A percentile compares a stretch with the other conserved stretches of the same genome.
phyloP scores from a whole-genome alignment of 805 yeast species.

The Metschnikowia drakensbergensis region DNA sequence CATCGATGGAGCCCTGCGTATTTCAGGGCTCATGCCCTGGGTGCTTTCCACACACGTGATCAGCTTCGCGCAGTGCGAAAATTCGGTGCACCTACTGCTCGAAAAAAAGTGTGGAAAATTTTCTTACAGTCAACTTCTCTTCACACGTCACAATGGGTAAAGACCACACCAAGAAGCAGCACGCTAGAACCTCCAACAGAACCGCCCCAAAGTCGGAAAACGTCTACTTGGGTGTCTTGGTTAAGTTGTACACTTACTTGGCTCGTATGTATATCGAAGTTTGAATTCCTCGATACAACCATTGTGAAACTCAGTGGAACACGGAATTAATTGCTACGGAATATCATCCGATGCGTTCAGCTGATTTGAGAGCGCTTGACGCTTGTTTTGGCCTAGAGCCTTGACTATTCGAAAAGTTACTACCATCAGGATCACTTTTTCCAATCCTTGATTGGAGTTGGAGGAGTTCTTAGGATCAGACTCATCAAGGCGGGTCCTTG shows the following conservation, averaged over 20 bases:
- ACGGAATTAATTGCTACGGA: neutral
- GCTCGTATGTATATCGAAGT: conserved; percentile 77
- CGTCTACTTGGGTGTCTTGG: conserved; percentile 96
- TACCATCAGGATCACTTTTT: conserved; percentile 1
- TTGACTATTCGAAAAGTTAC: neutral
- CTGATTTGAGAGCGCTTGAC: neutral
- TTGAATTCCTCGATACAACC: conserved; percentile 2
- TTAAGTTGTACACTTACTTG: conserved; percentile 97
- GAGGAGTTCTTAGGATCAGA: neutral
- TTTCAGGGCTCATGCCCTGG: neutral
- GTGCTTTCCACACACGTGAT: neutral
- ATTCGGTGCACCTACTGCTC: neutral
- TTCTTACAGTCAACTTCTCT: conserved; percentile 11
- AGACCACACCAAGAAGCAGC: conserved; percentile 96
- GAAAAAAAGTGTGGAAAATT: conserved; percentile 8
- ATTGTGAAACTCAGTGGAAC: conserved; percentile 1
- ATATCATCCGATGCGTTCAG: neutral
- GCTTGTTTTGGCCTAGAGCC: neutral
- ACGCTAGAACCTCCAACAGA: conserved; percentile 94
- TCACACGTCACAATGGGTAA: conserved; percentile 68
- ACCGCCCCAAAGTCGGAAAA: conserved; percentile 99
- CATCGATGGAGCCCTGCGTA: neutral
- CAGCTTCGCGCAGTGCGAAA: neutral
- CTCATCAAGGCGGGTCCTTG: neutral
- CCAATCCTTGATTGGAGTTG: neutral